Percentiles rank a stretch among this genome's conserved stretches.
Evolutionary conservation across 129 eudicot genomes (phyloP).

Genomic region (Tagetes erecta): DNA sequence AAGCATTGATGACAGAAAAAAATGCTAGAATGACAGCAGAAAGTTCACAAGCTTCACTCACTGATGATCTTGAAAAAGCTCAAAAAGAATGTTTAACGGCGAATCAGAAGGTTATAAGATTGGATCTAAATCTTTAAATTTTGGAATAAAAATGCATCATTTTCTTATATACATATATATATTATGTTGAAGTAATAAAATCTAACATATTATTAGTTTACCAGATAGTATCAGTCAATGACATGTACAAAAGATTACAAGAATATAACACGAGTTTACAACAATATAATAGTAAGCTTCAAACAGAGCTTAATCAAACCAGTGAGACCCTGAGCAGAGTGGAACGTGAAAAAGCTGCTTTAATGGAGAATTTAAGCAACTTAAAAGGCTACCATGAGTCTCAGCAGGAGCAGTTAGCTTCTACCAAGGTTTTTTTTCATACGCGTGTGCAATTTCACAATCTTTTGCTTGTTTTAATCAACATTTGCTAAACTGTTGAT

Average conservation of each 20-base stretch:
- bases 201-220: conserved; percentile 8
- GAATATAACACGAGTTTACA: conserved; percentile 92
- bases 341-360: conserved; percentile 77
- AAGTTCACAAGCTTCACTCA: conserved; percentile 57
- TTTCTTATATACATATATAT: not conserved
- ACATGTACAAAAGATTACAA: conserved; percentile 82
- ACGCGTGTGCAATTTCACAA: not conserved
- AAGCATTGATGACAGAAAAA: conserved; percentile 57
- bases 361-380: conserved; percentile 75
- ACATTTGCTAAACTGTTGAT: conserved; percentile 9
- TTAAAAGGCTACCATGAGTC: conserved; percentile 76
- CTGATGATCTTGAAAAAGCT: conserved; percentile 69
- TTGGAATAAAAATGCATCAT: not conserved
- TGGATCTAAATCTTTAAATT: conserved; percentile 13
- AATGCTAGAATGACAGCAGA: conserved; percentile 76
- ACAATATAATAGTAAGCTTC: conserved; percentile 88
- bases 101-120: conserved; percentile 57
- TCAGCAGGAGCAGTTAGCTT: conserved; percentile 69
- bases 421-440: conserved; percentile 52
- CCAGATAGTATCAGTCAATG: conserved; percentile 72
- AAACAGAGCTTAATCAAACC: conserved; percentile 74
- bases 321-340: conserved; percentile 76
- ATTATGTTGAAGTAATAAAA: not conserved
- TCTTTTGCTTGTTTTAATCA: not conserved
- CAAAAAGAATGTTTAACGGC: conserved; percentile 61